phyloP scores from a whole-genome alignment of 768 basidiomycete species.

The Rhizopogon vesiculosus region DNA sequence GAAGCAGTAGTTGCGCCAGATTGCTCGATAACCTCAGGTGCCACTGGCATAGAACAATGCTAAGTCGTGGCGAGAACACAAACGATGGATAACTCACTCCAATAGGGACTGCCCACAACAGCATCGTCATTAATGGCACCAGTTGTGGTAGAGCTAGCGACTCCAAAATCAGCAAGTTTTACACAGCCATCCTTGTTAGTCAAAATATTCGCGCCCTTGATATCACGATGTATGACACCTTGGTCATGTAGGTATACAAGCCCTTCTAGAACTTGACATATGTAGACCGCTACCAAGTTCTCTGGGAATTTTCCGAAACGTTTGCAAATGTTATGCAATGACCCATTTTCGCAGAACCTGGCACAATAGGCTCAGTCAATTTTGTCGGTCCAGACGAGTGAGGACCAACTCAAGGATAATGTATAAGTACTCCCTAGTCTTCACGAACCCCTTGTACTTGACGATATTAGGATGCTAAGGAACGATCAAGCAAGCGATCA shows the following conservation, averaged over 20 bases:
- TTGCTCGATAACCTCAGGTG: conserved; percentile 98
- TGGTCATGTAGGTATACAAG: conserved; percentile 92
- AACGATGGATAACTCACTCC: conserved; percentile 60
- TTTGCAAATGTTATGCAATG: conserved; percentile 91
- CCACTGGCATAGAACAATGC: conserved; percentile 53
- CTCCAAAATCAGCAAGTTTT: conserved; percentile 99
- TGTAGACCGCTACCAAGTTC: conserved; percentile 92
- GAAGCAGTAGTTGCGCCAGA: conserved; percentile 95
- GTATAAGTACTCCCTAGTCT: conserved; percentile 89
- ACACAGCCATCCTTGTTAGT: conserved; percentile 98
- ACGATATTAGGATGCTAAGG: conserved; percentile 92
- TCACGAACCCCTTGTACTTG: conserved; percentile 98
- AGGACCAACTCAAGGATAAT: conserved; percentile 87
- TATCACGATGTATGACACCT: conserved; percentile 96
- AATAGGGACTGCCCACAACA: conserved; percentile 97
- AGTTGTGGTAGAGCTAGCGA: conserved; percentile 75
- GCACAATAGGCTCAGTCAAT: conserved; percentile 2
- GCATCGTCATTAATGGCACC: conserved; percentile 80
- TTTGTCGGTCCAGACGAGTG: not conserved
- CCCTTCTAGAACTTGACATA: conserved; percentile 93
- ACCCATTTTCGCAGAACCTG: conserved; percentile 97
- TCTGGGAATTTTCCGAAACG: conserved; percentile 99
- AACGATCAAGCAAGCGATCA: conserved; percentile 10
- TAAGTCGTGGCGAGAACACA: conserved; percentile 3
- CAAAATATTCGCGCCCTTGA: conserved; percentile 98